These are phyloP conservation scores for Pythium monospermum DNA, from an alignment of 352 stramenopile genomes.

Conservation along the genomic window DNA sequence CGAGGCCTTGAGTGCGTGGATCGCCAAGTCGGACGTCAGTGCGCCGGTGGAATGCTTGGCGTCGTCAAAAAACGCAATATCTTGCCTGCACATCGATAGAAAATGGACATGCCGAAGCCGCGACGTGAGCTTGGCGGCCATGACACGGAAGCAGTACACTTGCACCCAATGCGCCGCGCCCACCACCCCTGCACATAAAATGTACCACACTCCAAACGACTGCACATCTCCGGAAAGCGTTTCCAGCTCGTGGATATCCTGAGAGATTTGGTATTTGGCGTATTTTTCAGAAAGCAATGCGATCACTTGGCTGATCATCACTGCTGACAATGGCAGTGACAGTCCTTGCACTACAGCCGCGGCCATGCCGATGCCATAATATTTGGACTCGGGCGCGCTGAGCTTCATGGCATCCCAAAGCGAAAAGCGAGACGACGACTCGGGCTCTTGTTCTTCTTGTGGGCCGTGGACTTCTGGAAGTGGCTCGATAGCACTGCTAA, in stretches of 20 bases:
- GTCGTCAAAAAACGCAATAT: slow-evolving; percentile 69
- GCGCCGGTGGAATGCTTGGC: slow-evolving; percentile 52
- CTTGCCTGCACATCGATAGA: slow-evolving; percentile 25
- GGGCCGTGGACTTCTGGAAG: no score
- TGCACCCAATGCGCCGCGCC: slow-evolving; percentile 25
- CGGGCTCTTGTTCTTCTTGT: not conserved
- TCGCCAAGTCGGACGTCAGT: slow-evolving; percentile 33
- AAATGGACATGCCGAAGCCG: slow-evolving; percentile 37
- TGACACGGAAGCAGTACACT: slow-evolving; percentile 39
- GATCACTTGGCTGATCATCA: slow-evolving; percentile 20
- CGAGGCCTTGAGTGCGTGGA: slow-evolving; percentile 34
- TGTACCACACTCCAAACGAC: slow-evolving; percentile 22
- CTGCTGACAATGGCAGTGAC: slow-evolving; percentile 5
- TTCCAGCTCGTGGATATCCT: slow-evolving; percentile 17
- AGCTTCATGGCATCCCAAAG: slow-evolving; percentile 12
- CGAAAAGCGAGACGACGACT: not conserved
- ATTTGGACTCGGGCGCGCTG: slow-evolving; percentile 8
- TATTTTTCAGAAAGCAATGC: slow-evolving; percentile 30
- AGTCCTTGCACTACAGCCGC: slow-evolving; percentile 7
- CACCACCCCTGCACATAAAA: slow-evolving; percentile 26
- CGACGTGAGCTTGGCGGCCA: slow-evolving; percentile 42
- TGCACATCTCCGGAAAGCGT: slow-evolving; percentile 27
- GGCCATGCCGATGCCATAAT: slow-evolving; percentile 2
- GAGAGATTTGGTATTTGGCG: slow-evolving; percentile 21
- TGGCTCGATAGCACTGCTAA: not conserved